Percentiles rank a stretch among this genome's conserved stretches.
Evolutionary conservation across 768 basidiomycete genomes (phyloP).

Genomic region (Russula emetica): DNA sequence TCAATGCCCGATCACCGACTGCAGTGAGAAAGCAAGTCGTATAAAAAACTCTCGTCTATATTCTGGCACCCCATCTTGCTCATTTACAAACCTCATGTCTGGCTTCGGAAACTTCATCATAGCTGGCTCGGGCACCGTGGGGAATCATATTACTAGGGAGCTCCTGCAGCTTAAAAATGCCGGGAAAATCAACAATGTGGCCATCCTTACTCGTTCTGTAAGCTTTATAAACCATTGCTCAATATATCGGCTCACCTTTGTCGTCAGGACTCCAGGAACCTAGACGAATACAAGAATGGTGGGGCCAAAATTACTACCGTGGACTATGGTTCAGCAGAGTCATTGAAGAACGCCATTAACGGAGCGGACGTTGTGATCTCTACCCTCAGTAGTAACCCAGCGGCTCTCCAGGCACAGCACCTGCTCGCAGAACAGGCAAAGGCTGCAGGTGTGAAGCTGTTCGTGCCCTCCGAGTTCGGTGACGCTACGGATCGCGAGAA

Average conservation of each 20-base stretch:
- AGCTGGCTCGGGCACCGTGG: constrained; percentile 7
- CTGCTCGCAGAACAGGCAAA: constrained; percentile 34
- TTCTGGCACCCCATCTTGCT: not conserved
- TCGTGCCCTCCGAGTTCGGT: constrained; percentile 35
- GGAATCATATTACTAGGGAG: not conserved
- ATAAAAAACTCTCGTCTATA: not conserved
- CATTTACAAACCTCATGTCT: not conserved
- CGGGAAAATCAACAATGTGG: constrained; percentile 14
- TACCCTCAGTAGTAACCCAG: not conserved
- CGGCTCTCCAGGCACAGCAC: constrained; percentile 28
- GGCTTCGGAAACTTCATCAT: constrained; percentile 14
- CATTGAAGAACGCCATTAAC: constrained; percentile 12
- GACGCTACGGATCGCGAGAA: constrained; percentile 7
- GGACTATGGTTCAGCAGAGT: constrained; percentile 20
- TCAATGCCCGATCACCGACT: not conserved
- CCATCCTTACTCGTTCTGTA: constrained; percentile 15
- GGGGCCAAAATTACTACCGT: constrained; percentile 18
- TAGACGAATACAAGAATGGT: constrained; percentile 7
- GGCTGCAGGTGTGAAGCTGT: constrained; percentile 32
- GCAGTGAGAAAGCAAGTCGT: not conserved
- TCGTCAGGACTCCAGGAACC: constrained; percentile 1
- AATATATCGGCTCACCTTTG: not conserved
- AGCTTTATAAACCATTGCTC: not conserved
- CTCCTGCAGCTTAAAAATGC: constrained; percentile 6
- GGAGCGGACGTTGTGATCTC: constrained; percentile 22